Evolutionary conservation across 352 stramenopile genomes (phyloP).

Genomic region (Thraustochytrium striatum): DNA sequence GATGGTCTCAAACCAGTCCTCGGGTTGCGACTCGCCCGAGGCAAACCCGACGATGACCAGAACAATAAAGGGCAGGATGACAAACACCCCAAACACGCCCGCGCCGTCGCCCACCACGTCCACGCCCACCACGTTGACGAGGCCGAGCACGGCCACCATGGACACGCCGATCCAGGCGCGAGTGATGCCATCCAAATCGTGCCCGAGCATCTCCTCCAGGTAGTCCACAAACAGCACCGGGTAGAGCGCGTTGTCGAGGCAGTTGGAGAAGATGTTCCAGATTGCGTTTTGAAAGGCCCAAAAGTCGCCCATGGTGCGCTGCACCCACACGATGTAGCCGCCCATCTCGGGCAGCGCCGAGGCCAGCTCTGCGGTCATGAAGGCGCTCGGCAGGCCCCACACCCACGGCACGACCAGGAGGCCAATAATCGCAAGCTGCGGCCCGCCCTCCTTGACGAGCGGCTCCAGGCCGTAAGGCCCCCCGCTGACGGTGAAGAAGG

Average conservation of each 20-base stretch:
- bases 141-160: slow-evolving; percentile 55
- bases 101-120: slow-evolving; percentile 76
- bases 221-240: slow-evolving; percentile 73
- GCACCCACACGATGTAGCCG: slow-evolving; percentile 81
- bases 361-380: slow-evolving; percentile 84
- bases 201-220: slow-evolving; percentile 48
- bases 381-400: slow-evolving; percentile 78
- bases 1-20: slow-evolving; percentile 65
- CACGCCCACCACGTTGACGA: slow-evolving; percentile 74
- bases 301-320: slow-evolving; percentile 79
- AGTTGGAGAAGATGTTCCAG: slow-evolving; percentile 77
- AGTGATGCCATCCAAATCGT: slow-evolving; percentile 42
- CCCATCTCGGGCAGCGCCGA: slow-evolving; percentile 74
- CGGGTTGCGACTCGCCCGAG: slow-evolving; percentile 61
- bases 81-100: slow-evolving; percentile 73
- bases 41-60: slow-evolving; percentile 66
- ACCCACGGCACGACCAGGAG: slow-evolving; percentile 78
- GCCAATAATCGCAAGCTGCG: slow-evolving; percentile 74
- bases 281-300: slow-evolving; percentile 74
- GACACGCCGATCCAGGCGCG: slow-evolving; percentile 48
- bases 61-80: slow-evolving; percentile 84
- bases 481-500: slow-evolving; percentile 81
- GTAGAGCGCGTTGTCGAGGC: slow-evolving; percentile 84
- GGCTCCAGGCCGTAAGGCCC: slow-evolving; percentile 89
- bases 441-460: slow-evolving; percentile 77